Evolutionary conservation across 2,329 filamentous ascomycete species (phyloP).

Genomic region (Diaporthe sp.): DNA sequence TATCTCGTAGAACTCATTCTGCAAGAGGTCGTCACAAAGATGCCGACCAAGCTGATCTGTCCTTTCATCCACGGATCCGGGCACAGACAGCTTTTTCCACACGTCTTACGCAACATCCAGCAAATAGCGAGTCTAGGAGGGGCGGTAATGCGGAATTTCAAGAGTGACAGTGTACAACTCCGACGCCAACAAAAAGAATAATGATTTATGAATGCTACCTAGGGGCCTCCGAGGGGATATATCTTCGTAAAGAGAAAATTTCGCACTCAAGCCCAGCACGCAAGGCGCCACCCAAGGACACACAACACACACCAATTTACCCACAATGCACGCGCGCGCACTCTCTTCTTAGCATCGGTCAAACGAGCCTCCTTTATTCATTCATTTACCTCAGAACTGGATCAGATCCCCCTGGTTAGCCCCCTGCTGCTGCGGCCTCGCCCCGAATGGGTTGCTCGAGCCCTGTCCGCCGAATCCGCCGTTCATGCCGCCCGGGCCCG

Average conservation of each 20-base stretch:
- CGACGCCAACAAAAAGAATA: conserved; percentile 35
- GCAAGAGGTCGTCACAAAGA: background rate
- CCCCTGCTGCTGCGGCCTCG: conserved; percentile 66
- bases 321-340: conserved; percentile 12
- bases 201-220: conserved; percentile 41
- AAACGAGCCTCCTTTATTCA: background rate
- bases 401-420: conserved; percentile 65
- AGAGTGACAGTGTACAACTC: background rate
- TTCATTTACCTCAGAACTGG: conserved; percentile 63
- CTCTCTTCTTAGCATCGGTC: background rate
- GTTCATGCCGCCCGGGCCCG: conserved; percentile 69
- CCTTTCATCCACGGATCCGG: background rate
- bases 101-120: background rate
- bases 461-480: conserved; percentile 58
- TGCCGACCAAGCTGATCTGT: background rate
- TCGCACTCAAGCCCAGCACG: conserved; percentile 25
- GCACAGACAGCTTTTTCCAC: background rate
- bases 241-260: conserved; percentile 31
- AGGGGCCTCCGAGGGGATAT: conserved; percentile 38
- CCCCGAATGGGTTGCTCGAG: conserved; percentile 72
- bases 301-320: conserved; percentile 28
- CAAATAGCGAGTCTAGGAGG: background rate
- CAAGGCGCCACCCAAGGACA: conserved; percentile 36
- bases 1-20: too few species aligned
- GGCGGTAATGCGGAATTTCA: background rate